These are phyloP conservation scores for Selaginella moellendorffii DNA, from an alignment of 75 land plant species.

Conservation along the genomic window DNA sequence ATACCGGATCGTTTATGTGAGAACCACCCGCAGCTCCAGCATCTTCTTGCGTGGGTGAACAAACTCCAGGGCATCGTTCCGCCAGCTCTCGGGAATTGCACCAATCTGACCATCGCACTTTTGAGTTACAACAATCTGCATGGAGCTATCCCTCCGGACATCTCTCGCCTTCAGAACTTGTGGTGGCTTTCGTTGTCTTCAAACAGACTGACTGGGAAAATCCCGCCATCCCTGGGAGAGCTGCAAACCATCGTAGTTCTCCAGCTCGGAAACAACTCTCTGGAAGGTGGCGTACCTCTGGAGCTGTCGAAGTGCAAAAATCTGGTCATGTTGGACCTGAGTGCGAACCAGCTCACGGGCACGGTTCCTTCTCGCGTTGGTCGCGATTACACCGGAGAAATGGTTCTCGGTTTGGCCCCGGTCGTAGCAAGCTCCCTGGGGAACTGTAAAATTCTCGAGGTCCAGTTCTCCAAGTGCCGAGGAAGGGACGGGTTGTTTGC, in stretches of 20 bases:
- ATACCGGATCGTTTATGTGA: no score
- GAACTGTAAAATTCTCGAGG: no score
- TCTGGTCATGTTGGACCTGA: slow-evolving; percentile 42
- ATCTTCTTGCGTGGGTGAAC: slow-evolving; percentile 72
- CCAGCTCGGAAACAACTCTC: slow-evolving; percentile 52
- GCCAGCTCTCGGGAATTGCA: slow-evolving; percentile 26
- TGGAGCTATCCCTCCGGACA: slow-evolving; percentile 41
- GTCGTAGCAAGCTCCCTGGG: no score
- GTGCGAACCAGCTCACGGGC: slow-evolving; percentile 44
- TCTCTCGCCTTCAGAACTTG: slow-evolving; percentile 41
- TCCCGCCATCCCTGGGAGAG: slow-evolving; percentile 34
- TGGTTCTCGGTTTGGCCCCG: no score
- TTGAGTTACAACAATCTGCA: slow-evolving; percentile 48
- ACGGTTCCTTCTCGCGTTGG: slow-evolving; percentile 50
- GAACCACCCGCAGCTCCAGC: no score
- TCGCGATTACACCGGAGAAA: no score
- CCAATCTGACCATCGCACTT: slow-evolving; percentile 59
- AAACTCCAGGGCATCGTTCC: slow-evolving; percentile 42
- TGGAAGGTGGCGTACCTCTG: slow-evolving; percentile 50
- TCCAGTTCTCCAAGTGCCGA: no score
- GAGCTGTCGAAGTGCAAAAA: slow-evolving; percentile 35
- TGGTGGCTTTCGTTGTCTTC: slow-evolving; percentile 47
- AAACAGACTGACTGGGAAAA: slow-evolving; percentile 48
- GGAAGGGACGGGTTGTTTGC: no score
- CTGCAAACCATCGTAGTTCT: slow-evolving; percentile 51